phyloP scores from a whole-genome alignment of 495 filamentous ascomycete genomes.

The Hypoxylon lienhwacheense region DNA sequence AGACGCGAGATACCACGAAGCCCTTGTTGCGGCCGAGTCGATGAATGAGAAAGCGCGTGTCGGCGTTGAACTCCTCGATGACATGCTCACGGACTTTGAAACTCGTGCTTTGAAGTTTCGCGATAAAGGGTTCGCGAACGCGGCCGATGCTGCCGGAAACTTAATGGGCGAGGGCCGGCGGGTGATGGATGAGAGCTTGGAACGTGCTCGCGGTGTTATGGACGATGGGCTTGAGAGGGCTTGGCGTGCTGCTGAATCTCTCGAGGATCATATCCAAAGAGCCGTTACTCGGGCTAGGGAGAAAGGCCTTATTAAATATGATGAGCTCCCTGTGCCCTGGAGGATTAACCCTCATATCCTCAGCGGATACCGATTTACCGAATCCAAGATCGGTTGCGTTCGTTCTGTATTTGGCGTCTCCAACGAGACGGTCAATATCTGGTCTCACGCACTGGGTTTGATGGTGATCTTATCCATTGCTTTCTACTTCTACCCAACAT shows the following conservation, averaged over 20 bases:
- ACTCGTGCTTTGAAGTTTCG: constrained; percentile 66
- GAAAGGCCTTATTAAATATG: constrained; percentile 80
- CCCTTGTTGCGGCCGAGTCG: constrained; percentile 80
- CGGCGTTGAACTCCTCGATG: constrained; percentile 83
- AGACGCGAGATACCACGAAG: constrained; percentile 87
- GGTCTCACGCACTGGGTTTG: constrained; percentile 89
- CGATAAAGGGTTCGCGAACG: constrained; percentile 62
- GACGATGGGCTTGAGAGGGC: constrained; percentile 84
- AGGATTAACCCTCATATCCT: constrained; percentile 91
- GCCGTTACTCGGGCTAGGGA: constrained; percentile 79
- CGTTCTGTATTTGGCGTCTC: constrained; percentile 78
- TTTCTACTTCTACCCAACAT: constrained; percentile 93
- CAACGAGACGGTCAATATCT: constrained; percentile 97
- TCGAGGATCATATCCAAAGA: constrained; percentile 77
- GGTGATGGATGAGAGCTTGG: constrained; percentile 72
- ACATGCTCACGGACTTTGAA: constrained; percentile 81
- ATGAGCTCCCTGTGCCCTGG: constrained; percentile 91
- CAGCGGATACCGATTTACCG: constrained; percentile 87
- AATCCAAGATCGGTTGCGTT: constrained; percentile 83
- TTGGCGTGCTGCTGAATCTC: constrained; percentile 69
- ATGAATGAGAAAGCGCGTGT: constrained; percentile 88
- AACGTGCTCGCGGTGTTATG: constrained; percentile 74
- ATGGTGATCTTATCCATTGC: constrained; percentile 84
- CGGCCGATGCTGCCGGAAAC: constrained; percentile 58
- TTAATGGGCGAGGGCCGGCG: constrained; percentile 71